Conservation (phyloP, 768 basidiomycete genomes). For the Phlebiopsis gigantea region DNA sequence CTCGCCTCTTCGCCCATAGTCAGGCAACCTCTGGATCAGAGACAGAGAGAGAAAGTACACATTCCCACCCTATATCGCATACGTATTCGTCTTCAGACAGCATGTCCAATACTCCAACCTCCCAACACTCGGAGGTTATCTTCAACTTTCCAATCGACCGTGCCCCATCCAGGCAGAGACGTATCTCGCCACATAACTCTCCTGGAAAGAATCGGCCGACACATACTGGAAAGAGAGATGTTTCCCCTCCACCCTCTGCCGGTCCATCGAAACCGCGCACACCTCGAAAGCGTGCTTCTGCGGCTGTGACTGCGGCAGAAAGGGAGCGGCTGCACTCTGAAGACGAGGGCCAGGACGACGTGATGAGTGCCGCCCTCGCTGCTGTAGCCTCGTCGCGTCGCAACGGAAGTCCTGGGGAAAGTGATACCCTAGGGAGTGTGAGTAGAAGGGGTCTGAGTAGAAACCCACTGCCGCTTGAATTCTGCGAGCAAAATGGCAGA, state of each 20-base stretch:
- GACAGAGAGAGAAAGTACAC: conserved; percentile 65
- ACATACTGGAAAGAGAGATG: conserved; percentile 20
- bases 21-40: conserved; percentile 63
- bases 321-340: conserved; percentile 10
- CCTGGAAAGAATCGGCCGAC: conserved; percentile 26
- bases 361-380: conserved; percentile 54
- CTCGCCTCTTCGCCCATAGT: conserved; percentile 18
- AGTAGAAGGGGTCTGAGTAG: conserved; percentile 32
- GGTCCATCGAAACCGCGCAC: conserved; percentile 31
- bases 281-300: conserved; percentile 38
- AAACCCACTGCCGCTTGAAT: conserved; percentile 49
- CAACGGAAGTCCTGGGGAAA: conserved; percentile 37
- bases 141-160: conserved; percentile 11
- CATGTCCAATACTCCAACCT: conserved; percentile 32
- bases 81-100: conserved; percentile 36
- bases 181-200: conserved; percentile 44
- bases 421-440: conserved; percentile 1
- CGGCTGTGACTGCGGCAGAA: conserved; percentile 26
- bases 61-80: conserved; percentile 20
- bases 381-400: conserved; percentile 50
- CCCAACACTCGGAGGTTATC: conserved; percentile 23
- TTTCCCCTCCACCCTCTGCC: conserved; percentile 26
- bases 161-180: conserved; percentile 27
- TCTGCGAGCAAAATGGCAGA: conserved; percentile 32
- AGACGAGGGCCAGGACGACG: conserved; percentile 30